Evolutionary conservation across 2,329 filamentous ascomycete genomes (phyloP).

Genomic region (Pestalotiopsis sp.): DNA sequence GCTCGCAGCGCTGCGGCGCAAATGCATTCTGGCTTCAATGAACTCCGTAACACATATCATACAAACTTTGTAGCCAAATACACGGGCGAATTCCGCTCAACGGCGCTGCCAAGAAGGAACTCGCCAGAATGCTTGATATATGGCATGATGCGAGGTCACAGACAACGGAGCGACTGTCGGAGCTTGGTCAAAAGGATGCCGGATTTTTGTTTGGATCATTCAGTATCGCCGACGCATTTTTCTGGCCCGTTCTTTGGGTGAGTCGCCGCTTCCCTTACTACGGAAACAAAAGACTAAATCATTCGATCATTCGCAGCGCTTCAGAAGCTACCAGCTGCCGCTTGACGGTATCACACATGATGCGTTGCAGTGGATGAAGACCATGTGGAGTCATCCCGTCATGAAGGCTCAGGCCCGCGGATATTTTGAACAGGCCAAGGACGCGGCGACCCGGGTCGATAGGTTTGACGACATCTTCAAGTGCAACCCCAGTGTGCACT

Average conservation of each 20-base stretch:
- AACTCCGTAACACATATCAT: conserved; percentile 41
- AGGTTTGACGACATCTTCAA: conserved; percentile 28
- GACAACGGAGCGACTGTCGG: conserved; percentile 19
- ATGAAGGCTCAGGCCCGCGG: conserved; percentile 20
- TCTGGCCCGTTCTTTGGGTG: conserved; percentile 32
- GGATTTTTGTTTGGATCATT: conserved; percentile 30
- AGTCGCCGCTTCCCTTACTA: conserved; percentile 10
- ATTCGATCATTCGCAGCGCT: conserved; percentile 19
- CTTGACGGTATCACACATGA: conserved; percentile 23
- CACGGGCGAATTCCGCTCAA: conserved; percentile 23
- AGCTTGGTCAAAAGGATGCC: conserved; percentile 23
- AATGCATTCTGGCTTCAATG: conserved; percentile 47
- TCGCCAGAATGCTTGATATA: conserved; percentile 22
- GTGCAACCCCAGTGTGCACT: conserved; percentile 19
- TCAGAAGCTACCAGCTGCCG: conserved; percentile 29
- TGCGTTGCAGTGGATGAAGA: conserved; percentile 27
- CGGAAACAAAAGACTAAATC: not conserved
- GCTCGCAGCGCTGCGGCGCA: conserved; percentile 45
- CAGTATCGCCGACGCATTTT: conserved; percentile 32
- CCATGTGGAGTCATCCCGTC: conserved; percentile 30
- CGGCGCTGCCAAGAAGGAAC: conserved; percentile 21
- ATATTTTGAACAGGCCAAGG: conserved; percentile 27
- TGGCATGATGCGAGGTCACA: conserved; percentile 22
- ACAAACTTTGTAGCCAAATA: conserved; percentile 40
- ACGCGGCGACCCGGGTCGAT: conserved; percentile 21